Evolutionary conservation across 106 monocot genomes (phyloP), one percentile per base, ranked within the genome.

Genomic region (Platanthera guangdongensis): DNA sequence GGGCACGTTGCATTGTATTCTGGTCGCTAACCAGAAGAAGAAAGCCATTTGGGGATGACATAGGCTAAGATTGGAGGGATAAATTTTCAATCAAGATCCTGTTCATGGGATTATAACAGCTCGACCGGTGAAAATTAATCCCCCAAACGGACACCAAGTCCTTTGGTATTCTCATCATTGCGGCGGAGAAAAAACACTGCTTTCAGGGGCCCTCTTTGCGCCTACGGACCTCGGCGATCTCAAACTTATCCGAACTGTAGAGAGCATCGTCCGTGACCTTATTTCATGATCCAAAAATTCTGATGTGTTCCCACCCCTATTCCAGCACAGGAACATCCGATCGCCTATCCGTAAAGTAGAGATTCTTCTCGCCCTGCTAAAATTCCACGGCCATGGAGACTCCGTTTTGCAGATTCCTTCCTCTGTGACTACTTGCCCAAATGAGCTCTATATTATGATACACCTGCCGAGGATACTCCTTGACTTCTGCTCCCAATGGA

Each of bases 371-470:
- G 77, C 80, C 60, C 32, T n/a, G n/a, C 92, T 73, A 69, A 86
- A 86, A 9, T 86, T 75, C 63, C 81, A 89, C 64, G 50, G 69
- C 70, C 32, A 48, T 30, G 78, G 25, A 11, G 55, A 69, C 51
- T 14, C 57, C 6, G 39, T 3, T 8, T 68, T 54, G 0, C 50
- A 50, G 15, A 63, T 82, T 5, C 75, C 87, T 22, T 54, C 77
- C 54, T 83, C 92, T 32, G 86, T 84, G 14, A 71, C n/a, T 12
- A 80, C 89, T 47, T 91, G 93, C 83, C 80, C 93, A 14, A 81
- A 80, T 51, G 96, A 97, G 81, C 80, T 97, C 67, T 97, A 97
- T 86, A 87, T 97, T 76, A 65, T 89, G 57, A 51, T 93, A 77
- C 76, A 84, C 78, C 87, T 90, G 10, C 73, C 87, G 50, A 81